Conservation (phyloP, 2,329 filamentous ascomycete species). For the Pseudogymnoascus sp. region DNA sequence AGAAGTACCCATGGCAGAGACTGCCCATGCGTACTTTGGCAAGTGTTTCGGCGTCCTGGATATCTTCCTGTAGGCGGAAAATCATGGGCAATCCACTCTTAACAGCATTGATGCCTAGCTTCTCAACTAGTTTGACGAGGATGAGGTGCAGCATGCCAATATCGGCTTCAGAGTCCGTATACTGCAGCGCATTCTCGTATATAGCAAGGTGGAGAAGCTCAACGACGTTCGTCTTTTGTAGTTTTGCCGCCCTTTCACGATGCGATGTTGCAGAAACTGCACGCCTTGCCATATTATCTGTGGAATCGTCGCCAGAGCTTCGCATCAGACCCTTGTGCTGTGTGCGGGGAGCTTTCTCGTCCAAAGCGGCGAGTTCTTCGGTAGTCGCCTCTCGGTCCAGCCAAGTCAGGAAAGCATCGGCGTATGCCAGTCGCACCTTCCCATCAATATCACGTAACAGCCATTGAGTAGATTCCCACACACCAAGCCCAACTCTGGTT, state of each 20-base stretch:
- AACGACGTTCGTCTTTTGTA: slow-evolving; percentile 49
- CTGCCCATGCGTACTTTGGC: slow-evolving; percentile 75
- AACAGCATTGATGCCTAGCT: slow-evolving; percentile 73
- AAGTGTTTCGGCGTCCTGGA: slow-evolving; percentile 54
- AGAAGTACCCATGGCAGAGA: slow-evolving; percentile 83
- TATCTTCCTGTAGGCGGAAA: slow-evolving; percentile 78
- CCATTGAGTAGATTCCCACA: slow-evolving; percentile 97
- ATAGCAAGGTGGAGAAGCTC: slow-evolving; percentile 75
- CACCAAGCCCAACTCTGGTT: slow-evolving; percentile 66
- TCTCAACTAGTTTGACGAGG: slow-evolving; percentile 63
- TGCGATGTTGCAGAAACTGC: slow-evolving; percentile 60
- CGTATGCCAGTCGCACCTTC: slow-evolving; percentile 74
- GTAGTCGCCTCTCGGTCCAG: slow-evolving; percentile 68
- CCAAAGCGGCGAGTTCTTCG: slow-evolving; percentile 53
- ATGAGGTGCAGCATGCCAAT: slow-evolving; percentile 70
- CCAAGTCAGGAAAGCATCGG: slow-evolving; percentile 78
- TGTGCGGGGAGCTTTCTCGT: slow-evolving; percentile 36
- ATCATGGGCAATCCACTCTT: slow-evolving; percentile 81
- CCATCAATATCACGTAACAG: slow-evolving; percentile 72
- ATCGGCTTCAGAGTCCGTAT: slow-evolving; percentile 63
- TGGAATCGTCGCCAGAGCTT: slow-evolving; percentile 23
- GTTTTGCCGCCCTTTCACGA: slow-evolving; percentile 24
- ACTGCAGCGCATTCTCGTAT: slow-evolving; percentile 80
- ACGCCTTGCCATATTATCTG: slow-evolving; percentile 36
- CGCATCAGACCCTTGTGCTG: slow-evolving; percentile 21